Evolutionary conservation across 495 filamentous ascomycete species (phyloP).

Genomic region (Xylaria longipes): DNA sequence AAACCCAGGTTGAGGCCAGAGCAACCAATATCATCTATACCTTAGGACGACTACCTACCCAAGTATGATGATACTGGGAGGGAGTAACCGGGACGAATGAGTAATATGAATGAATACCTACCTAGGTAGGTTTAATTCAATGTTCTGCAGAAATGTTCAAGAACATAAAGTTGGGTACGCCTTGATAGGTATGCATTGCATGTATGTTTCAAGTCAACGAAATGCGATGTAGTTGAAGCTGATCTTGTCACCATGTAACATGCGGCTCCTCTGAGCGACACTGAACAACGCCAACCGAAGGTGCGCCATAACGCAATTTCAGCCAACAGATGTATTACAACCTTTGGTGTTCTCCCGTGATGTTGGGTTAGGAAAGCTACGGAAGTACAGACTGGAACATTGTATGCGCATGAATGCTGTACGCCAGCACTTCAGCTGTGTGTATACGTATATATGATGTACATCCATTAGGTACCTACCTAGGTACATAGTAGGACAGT

Average conservation of each 20-base stretch:
- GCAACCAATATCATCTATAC: not conserved
- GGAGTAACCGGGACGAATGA: not conserved
- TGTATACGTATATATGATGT: not conserved
- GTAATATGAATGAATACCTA: not conserved
- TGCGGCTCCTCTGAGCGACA: not conserved
- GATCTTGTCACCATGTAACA: not conserved
- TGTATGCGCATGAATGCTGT: not conserved
- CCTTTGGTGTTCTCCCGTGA: too few relatives aligned
- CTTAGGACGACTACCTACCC: not conserved
- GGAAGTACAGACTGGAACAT: not conserved
- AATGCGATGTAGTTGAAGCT: not conserved
- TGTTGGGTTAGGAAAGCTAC: too few relatives aligned
- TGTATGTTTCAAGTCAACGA: not conserved
- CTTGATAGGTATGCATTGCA: not conserved
- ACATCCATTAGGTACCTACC: not conserved
- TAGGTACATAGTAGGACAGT: slow-evolving; percentile 6
- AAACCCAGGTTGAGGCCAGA: not conserved
- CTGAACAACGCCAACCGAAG: not conserved
- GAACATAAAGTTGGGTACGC: too few relatives aligned
- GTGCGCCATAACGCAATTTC: not conserved
- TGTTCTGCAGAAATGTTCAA: too few relatives aligned
- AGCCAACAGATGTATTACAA: too few relatives aligned
- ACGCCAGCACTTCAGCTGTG: not conserved
- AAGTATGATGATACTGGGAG: not conserved
- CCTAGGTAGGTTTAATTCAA: not conserved